Evolutionary conservation across 345 rosid species (phyloP).

Genomic region (Eucalyptus sp.): DNA sequence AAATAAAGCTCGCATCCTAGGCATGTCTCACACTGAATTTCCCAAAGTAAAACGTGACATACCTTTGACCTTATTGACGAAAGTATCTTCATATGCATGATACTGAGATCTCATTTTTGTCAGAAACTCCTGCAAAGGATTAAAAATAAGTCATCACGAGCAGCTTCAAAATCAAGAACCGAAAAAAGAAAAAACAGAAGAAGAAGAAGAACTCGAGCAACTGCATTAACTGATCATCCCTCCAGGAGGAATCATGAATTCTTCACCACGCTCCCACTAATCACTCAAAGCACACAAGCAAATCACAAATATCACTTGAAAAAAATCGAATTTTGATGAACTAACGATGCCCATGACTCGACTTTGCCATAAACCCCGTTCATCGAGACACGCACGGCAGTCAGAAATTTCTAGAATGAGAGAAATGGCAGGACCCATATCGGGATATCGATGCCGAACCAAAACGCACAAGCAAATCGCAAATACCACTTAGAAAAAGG

Average conservation of each 20-base stretch:
- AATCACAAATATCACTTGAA: neutral
- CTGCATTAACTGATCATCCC: neutral
- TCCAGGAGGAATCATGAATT: neutral
- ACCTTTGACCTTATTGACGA: slow-evolving; percentile 24
- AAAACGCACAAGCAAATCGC: neutral
- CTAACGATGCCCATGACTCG: neutral
- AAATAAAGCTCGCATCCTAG: neutral
- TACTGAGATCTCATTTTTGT: slow-evolving; percentile 3
- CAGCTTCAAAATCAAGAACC: neutral
- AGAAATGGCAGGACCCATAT: neutral
- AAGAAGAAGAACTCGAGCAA: neutral
- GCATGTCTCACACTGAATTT: neutral
- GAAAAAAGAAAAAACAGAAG: rapidly evolving
- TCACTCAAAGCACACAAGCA: neutral
- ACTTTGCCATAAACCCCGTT: neutral
- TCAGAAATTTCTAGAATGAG: neutral
- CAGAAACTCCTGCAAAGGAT: neutral
- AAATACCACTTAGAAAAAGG: neutral
- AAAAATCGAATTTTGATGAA: neutral
- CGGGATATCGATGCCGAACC: neutral
- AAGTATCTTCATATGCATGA: slow-evolving; percentile 14
- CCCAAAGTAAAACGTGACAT: neutral
- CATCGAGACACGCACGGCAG: neutral
- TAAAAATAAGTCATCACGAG: neutral
- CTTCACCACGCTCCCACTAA: neutral